Conservation (phyloP, 1,284 basidiomycete genomes). For the Irpex sp. region DNA sequence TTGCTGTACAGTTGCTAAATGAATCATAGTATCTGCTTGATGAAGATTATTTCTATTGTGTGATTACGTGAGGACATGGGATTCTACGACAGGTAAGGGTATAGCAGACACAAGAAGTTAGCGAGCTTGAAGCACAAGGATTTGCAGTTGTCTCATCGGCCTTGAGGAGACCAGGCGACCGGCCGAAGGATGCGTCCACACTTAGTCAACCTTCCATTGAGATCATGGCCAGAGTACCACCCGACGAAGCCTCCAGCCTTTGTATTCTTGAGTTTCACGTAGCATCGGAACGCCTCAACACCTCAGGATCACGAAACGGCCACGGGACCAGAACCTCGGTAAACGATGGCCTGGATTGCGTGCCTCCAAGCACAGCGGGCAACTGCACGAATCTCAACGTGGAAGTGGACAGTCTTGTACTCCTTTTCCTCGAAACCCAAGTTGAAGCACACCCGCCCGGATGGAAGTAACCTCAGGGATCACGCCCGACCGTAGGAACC, state of each 20-base stretch:
- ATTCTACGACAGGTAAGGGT: too few relatives aligned
- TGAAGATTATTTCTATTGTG: not conserved
- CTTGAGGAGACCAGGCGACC: not conserved
- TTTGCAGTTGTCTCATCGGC: not conserved
- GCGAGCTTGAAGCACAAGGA: not conserved
- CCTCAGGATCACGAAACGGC: not conserved
- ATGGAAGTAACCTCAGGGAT: conserved; percentile 10
- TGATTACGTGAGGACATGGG: not conserved
- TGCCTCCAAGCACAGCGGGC: not conserved
- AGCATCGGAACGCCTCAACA: not conserved
- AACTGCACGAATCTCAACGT: not conserved
- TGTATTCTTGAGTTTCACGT: not conserved
- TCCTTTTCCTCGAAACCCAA: not conserved
- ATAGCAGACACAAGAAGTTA: not conserved
- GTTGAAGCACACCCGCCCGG: conserved; percentile 2
- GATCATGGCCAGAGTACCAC: not conserved
- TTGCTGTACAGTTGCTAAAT: conserved; percentile 6
- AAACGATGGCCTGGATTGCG: not conserved
- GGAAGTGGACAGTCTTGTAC: not conserved
- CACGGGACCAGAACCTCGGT: not conserved
- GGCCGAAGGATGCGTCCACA: not conserved
- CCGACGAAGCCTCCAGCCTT: not conserved
- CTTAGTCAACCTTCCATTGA: not conserved
- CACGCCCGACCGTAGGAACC: conserved; percentile 12
- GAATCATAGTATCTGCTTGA: not conserved